Evolutionary conservation across 345 rosid species (phyloP).

Genomic region (Carallia brachiata): DNA sequence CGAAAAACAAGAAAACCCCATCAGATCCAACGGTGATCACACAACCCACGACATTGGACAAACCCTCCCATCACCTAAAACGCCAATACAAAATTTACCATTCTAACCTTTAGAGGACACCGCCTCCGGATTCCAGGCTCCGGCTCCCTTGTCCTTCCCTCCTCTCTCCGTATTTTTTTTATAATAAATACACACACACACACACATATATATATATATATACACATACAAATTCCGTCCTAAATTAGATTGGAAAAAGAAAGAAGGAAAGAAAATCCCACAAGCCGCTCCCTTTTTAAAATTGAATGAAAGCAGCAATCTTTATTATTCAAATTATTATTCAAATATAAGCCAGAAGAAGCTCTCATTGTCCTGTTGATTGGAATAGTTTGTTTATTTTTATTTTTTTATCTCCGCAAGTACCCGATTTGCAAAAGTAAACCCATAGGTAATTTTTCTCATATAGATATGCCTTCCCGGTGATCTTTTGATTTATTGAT

Average conservation of each 20-base stretch:
- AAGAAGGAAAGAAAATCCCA: no score
- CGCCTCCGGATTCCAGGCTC: slow-evolving; percentile 3
- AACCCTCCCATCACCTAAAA: background rate
- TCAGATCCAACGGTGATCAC: background rate
- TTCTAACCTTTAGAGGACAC: background rate
- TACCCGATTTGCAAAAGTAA: no score
- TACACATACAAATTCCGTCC: no score
- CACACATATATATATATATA: background rate
- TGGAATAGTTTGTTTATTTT: background rate
- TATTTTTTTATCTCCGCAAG: slow-evolving; percentile 2
- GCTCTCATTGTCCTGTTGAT: background rate
- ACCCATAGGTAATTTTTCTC: background rate
- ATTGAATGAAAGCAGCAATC: no score
- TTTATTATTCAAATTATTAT: no score
- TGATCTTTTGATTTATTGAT: no score
- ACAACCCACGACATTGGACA: background rate
- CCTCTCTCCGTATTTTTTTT: background rate
- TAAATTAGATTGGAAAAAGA: no score
- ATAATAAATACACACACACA: no score
- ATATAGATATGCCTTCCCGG: background rate
- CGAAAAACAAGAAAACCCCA: no score
- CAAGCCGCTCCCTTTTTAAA: no score
- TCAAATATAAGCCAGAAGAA: background rate
- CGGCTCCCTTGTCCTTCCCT: background rate
- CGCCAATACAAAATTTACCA: background rate